Evolutionary conservation across 768 basidiomycete species (phyloP), one percentile per base, ranked within the genome.

Genomic region (Agaricus blazei): DNA sequence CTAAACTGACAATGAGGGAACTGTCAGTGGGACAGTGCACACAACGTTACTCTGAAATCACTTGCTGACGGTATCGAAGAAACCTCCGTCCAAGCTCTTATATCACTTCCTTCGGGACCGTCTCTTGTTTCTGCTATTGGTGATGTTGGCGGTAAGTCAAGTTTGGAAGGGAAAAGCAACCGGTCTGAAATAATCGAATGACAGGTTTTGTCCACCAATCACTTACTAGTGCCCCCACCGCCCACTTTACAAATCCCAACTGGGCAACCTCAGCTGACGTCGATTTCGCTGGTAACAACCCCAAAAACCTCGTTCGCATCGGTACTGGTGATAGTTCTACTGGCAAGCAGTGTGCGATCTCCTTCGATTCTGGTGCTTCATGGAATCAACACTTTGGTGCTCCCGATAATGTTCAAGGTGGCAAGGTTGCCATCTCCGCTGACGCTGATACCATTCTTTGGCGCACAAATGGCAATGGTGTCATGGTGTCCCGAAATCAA

Each of bases 61-160:
- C 68, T 85, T 31, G 84, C 85, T 1, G 79, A 83, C 60, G 85
- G 85, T 4, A 72, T 87, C 14, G 85, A 87, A 68, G 82, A 87
- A 64, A 82, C 79, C 0, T 72, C 84, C 11, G 74, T 86, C 3
- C 75, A 75, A 54, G 77, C 73, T 23, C 62, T 87, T 49, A 80
- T 86, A 55, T 84, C 84, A 5, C 84, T 83, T 4, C 83, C 83
- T 1, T 70, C 69, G n/a, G 84, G 84, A 2, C 77, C 84, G 3
- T 63, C 68, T 24, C 72, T 87, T 31, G 66, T 85, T 8, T 84
- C 83, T 6, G 79, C 77, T 23, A 75, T 84, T 28, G 76, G 75
- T 29, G 82, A 85, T 60, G 67, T 79, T 41, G 74, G 73, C 62
- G 81, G 80, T 80, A 58, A n/a, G 64, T 45, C 57, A 9, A 23